These are phyloP conservation scores for Botrytis hyacinthi DNA, from an alignment of 2,329 filamentous ascomycete species.

Conservation along the genomic window DNA sequence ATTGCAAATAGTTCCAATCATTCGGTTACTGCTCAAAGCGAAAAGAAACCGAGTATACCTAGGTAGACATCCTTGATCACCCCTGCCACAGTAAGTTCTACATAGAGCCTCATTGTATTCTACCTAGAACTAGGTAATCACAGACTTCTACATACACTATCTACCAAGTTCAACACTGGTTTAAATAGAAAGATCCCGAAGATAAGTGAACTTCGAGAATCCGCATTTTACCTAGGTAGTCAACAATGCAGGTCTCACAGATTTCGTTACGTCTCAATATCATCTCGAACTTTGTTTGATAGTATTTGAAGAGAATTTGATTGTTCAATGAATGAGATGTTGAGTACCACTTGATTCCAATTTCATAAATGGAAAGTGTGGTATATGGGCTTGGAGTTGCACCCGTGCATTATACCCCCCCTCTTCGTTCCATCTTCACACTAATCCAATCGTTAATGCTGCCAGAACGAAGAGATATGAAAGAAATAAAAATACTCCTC, in stretches of 20 bases:
- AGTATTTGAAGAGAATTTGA: background rate
- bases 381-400: background rate
- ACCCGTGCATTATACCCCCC: background rate
- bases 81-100: background rate
- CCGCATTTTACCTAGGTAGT: background rate
- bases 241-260: background rate
- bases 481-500: background rate
- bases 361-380: background rate
- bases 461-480: background rate
- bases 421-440: background rate
- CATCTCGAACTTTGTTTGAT: background rate
- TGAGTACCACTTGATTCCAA: background rate
- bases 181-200: background rate
- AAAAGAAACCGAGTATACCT: background rate
- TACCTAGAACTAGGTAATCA: background rate
- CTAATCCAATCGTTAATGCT: background rate
- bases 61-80: background rate
- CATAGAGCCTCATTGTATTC: background rate
- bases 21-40: background rate
- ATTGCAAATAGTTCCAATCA: background rate
- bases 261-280: background rate
- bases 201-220: background rate
- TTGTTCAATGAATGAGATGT: background rate
- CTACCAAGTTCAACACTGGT: background rate
- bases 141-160: background rate